These are phyloP conservation scores for Spergularia marina DNA, from an alignment of 148 eudicot genomes.

Conservation along the genomic window DNA sequence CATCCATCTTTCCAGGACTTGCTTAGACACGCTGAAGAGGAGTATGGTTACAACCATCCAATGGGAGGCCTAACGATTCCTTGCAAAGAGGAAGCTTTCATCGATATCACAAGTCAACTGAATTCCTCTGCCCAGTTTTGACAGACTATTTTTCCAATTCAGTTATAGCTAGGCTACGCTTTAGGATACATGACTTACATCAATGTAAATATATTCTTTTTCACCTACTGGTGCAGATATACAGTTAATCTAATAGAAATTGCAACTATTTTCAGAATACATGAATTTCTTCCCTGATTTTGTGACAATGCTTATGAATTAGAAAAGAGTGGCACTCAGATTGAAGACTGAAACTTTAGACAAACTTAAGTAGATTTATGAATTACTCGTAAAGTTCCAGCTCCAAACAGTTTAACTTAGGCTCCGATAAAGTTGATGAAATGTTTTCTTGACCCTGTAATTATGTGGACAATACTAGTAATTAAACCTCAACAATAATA, in stretches of 20 bases:
- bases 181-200: neutral
- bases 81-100: slow-evolving; percentile 45
- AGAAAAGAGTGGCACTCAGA: too few relatives aligned
- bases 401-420: too few relatives aligned
- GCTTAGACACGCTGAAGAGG: slow-evolving; percentile 47
- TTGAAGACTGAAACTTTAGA: too few relatives aligned
- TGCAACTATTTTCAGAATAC: neutral
- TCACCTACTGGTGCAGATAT: neutral
- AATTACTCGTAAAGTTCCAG: too few relatives aligned
- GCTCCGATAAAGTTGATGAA: too few relatives aligned
- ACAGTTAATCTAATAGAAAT: neutral
- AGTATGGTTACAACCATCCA: slow-evolving; percentile 54
- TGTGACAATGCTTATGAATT: too few relatives aligned
- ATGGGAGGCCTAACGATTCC: slow-evolving; percentile 62
- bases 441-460: too few relatives aligned
- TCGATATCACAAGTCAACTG: slow-evolving; percentile 30
- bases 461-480: too few relatives aligned
- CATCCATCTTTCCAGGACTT: slow-evolving; percentile 50
- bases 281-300: neutral
- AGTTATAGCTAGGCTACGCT: neutral
- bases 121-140: slow-evolving; percentile 8
- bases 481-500: too few relatives aligned
- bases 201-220: slow-evolving; percentile 1
- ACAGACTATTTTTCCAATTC: neutral
- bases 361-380: too few relatives aligned